Evolutionary conservation across 441 rosid genomes (phyloP).

Genomic region (Codiaeum variegatum): DNA sequence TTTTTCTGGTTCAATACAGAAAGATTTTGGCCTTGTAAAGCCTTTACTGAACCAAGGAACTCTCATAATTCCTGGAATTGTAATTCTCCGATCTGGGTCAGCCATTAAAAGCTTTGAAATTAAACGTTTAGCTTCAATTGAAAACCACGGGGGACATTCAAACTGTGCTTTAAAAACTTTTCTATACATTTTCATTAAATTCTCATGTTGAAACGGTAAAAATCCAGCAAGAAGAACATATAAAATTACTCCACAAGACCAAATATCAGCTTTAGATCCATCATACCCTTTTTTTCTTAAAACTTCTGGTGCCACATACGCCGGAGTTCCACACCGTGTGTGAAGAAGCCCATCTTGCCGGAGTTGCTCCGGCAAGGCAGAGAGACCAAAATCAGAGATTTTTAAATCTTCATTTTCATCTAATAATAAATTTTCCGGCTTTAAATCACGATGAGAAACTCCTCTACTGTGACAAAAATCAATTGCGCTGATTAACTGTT

Average conservation of each 20-base stretch:
- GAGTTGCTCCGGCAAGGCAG: conserved; percentile 70
- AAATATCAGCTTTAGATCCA: conserved; percentile 66
- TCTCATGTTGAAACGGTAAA: conserved; percentile 73
- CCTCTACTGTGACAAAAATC: conserved; percentile 87
- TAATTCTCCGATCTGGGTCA: conserved; percentile 53
- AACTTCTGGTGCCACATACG: conserved; percentile 84
- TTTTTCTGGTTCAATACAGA: conserved; percentile 27
- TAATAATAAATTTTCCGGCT: conserved; percentile 69
- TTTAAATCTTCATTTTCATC: conserved; percentile 71
- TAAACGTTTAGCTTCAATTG: conserved; percentile 50
- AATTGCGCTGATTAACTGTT: conserved; percentile 66
- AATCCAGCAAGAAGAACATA: conserved; percentile 76
- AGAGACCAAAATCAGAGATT: conserved; percentile 75
- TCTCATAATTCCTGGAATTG: conserved; percentile 57
- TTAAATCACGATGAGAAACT: conserved; percentile 73
- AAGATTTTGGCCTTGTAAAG: conserved; percentile 29
- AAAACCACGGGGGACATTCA: conserved; percentile 70
- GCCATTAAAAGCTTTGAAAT: conserved; percentile 52
- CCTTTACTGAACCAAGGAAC: conserved; percentile 62
- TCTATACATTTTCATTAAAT: conserved; percentile 63
- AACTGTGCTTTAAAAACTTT: conserved; percentile 67
- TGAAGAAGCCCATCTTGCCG: conserved; percentile 70
- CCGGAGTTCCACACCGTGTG: conserved; percentile 84
- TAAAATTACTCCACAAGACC: conserved; percentile 86
- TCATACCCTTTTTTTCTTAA: conserved; percentile 70